Conservation (phyloP, 108 stramenopile species). For the Cyclostephanos tholiformis region DNA sequence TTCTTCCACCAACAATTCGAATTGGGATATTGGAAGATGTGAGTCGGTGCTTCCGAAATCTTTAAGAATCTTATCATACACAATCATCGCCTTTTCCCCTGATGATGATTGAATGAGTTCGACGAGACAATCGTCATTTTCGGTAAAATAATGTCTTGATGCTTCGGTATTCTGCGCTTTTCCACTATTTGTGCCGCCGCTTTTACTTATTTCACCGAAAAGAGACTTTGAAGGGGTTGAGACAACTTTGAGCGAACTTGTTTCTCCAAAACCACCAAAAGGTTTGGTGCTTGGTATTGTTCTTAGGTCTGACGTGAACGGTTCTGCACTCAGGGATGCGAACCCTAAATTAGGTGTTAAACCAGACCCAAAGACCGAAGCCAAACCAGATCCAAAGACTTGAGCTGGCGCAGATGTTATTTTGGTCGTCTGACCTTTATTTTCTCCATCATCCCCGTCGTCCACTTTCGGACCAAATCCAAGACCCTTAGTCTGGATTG, state of each 20-base stretch:
- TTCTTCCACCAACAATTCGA: constrained; percentile 74
- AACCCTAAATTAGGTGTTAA: constrained; percentile 16
- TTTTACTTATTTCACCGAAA: constrained; percentile 22
- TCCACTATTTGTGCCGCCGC: not conserved
- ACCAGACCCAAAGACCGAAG: constrained; percentile 6
- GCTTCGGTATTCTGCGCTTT: constrained; percentile 6
- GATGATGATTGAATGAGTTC: constrained; percentile 14
- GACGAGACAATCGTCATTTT: not conserved
- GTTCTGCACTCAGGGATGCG: constrained; percentile 1
- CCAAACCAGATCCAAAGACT: constrained; percentile 34
- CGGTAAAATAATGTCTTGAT: not conserved
- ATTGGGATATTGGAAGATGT: constrained; percentile 46
- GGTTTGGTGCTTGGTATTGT: constrained; percentile 8
- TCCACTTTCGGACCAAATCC: not conserved
- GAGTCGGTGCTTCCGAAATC: constrained; percentile 31
- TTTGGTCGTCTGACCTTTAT: not conserved
- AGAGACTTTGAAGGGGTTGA: constrained; percentile 40
- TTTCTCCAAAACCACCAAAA: constrained; percentile 34
- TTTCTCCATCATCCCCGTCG: constrained; percentile 1
- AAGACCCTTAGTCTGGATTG: not conserved
- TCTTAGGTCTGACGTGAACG: not conserved
- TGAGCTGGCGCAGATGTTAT: constrained; percentile 4
- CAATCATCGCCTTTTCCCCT: constrained; percentile 38
- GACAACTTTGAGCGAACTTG: not conserved
- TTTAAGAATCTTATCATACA: constrained; percentile 60